Conservation (phyloP, 1,284 basidiomycete species). For the Clitocybe nebularis region DNA sequence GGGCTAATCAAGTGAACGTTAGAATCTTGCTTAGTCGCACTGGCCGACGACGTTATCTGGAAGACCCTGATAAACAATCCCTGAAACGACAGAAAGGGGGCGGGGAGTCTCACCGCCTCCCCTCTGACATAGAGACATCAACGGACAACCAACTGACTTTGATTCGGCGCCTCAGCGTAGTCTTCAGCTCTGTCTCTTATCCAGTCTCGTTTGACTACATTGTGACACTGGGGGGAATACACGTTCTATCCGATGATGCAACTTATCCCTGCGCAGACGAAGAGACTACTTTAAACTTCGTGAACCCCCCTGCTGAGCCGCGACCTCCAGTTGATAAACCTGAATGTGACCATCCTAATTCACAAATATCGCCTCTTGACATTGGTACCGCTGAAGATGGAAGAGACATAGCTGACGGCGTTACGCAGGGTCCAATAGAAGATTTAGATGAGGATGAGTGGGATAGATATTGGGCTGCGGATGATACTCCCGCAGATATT, state of each 20-base stretch:
- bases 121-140: conserved; percentile 3
- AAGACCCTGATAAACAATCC: conserved; percentile 26
- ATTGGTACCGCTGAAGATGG: conserved; percentile 29
- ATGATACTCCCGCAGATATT: conserved; percentile 29
- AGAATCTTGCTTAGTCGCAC: conserved; percentile 82
- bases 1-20: conserved; percentile 87
- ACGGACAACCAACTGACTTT: conserved; percentile 37
- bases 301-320: no score
- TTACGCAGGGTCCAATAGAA: conserved; percentile 8
- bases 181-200: conserved; percentile 67
- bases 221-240: conserved; percentile 59
- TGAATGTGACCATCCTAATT: no score
- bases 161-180: conserved; percentile 62
- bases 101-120: neutral
- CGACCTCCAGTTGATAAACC: no score
- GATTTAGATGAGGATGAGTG: conserved; percentile 33
- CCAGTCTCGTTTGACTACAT: conserved; percentile 70
- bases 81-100: conserved; percentile 28
- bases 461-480: conserved; percentile 41
- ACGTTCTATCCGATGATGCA: conserved; percentile 27
- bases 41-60: conserved; percentile 56
- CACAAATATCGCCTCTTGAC: conserved; percentile 35
- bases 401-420: conserved; percentile 10
- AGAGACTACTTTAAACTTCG: no score
- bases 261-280: conserved; percentile 2